A percentile compares a stretch with the other conserved stretches of the same genome.
Conservation (phyloP, 805 yeast genomes). For the Saturnispora bothae region DNA sequence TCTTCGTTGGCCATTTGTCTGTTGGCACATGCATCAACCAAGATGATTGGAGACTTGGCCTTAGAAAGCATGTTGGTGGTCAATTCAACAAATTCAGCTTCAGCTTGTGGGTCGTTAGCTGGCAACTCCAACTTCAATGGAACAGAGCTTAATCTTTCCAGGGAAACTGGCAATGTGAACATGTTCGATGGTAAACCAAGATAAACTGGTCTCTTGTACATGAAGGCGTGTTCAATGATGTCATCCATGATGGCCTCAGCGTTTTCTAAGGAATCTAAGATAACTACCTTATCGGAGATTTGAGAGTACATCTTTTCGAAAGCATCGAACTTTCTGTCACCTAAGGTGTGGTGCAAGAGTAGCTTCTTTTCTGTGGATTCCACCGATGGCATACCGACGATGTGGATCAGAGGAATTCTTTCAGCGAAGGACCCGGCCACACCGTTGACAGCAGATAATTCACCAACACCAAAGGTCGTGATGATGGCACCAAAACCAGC, state of each 20-base stretch:
- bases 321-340: slow-evolving; percentile 72
- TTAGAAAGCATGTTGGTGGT: slow-evolving; percentile 41
- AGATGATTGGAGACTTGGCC: slow-evolving; percentile 61
- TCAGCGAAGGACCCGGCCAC: slow-evolving; percentile 85
- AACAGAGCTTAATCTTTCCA: slow-evolving; percentile 32
- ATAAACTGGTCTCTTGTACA: slow-evolving; percentile 72
- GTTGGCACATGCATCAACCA: slow-evolving; percentile 81
- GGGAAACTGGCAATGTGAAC: slow-evolving; percentile 54
- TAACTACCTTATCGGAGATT: slow-evolving; percentile 57
- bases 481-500: slow-evolving; percentile 65
- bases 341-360: slow-evolving; percentile 73
- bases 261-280: slow-evolving; percentile 48
- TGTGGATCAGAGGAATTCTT: slow-evolving; percentile 75
- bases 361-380: slow-evolving; percentile 63
- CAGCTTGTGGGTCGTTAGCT: slow-evolving; percentile 51
- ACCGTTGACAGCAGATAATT: slow-evolving; percentile 73
- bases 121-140: slow-evolving; percentile 54
- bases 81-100: slow-evolving; percentile 48
- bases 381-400: slow-evolving; percentile 79
- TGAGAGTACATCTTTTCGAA: slow-evolving; percentile 70
- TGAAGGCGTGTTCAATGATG: slow-evolving; percentile 60
- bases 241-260: slow-evolving; percentile 70
- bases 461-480: slow-evolving; percentile 91
- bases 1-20: slow-evolving; percentile 64
- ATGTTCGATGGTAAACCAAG: slow-evolving; percentile 76